Evolutionary conservation across 495 filamentous ascomycete genomes (phyloP).

Genomic region (Clavariopsis aquatica): DNA sequence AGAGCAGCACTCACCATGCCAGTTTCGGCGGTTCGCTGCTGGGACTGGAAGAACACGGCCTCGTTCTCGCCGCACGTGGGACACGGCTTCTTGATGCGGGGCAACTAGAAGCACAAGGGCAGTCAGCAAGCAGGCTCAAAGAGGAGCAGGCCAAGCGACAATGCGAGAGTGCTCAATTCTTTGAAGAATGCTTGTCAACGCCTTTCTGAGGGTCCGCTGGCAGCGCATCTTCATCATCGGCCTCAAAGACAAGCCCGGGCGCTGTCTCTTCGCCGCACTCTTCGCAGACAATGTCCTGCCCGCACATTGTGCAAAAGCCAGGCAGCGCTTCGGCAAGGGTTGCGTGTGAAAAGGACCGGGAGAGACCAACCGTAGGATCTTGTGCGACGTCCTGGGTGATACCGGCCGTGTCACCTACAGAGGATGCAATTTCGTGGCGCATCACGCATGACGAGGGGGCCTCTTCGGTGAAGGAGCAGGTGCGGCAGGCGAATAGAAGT

Average conservation of each 20-base stretch:
- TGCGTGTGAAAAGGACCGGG: conserved; percentile 43
- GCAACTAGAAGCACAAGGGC: conserved; percentile 62
- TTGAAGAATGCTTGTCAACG: conserved; percentile 32
- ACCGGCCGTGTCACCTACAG: conserved; percentile 91
- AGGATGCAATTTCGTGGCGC: conserved; percentile 84
- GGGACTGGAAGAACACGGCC: conserved; percentile 97
- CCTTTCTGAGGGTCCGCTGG: conserved; percentile 12
- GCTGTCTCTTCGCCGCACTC: conserved; percentile 48
- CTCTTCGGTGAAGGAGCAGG: conserved; percentile 83
- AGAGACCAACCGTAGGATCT: conserved; percentile 92
- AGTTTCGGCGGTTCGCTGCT: conserved; percentile 92
- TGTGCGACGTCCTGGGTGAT: conserved; percentile 94
- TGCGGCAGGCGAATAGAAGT: conserved; percentile 81
- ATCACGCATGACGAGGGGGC: conserved; percentile 87
- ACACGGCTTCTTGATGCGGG: conserved; percentile 78
- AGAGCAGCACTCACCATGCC: conserved; percentile 76
- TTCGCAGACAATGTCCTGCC: conserved; percentile 53
- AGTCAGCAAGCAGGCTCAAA: conserved; percentile 40
- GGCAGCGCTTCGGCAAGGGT: conserved; percentile 41
- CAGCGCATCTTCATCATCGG: conserved; percentile 36
- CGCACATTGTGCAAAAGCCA: conserved; percentile 56
- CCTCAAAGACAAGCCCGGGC: conserved; percentile 39
- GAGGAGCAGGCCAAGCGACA: conserved; percentile 33
- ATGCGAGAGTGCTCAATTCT: conserved; percentile 36
- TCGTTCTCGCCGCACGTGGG: conserved; percentile 80